Evolutionary conservation across 2,329 filamentous ascomycete genomes (phyloP).

Genomic region (Hortaea werneckii): DNA sequence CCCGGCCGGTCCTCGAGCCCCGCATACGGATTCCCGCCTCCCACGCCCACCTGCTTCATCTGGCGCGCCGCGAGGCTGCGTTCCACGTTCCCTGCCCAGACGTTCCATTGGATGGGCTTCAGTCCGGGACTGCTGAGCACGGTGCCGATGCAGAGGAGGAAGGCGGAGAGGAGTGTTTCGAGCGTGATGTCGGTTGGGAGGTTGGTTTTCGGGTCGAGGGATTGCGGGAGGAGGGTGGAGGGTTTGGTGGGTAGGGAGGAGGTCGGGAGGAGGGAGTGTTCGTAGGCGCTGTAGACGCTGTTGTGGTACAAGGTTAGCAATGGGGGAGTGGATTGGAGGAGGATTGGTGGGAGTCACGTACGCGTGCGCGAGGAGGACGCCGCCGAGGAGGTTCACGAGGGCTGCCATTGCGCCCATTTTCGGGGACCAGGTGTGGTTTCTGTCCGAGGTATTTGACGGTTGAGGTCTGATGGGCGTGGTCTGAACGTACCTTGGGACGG

Average conservation of each 20-base stretch:
- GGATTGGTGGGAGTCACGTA: constrained; percentile 39
- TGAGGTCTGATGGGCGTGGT: too few species aligned
- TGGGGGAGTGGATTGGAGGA: constrained; percentile 10
- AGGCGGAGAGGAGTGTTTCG: constrained; percentile 71
- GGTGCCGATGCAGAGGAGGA: constrained; percentile 73
- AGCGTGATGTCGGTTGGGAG: constrained; percentile 80
- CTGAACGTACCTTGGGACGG: too few species aligned
- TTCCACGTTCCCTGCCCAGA: constrained; percentile 78
- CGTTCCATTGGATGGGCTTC: constrained; percentile 73
- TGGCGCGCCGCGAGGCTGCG: constrained; percentile 46
- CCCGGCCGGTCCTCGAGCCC: constrained; percentile 69
- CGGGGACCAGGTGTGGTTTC: too few species aligned
- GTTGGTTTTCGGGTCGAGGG: constrained; percentile 22
- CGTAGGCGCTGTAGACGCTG: constrained; percentile 93
- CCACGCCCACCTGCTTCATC: constrained; percentile 55
- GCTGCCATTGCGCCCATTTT: constrained; percentile 34
- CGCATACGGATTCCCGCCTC: constrained; percentile 70
- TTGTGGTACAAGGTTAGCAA: constrained; percentile 5
- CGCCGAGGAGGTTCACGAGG: constrained; percentile 60
- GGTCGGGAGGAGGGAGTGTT: constrained; percentile 64
- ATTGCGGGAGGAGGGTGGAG: constrained; percentile 22
- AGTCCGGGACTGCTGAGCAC: constrained; percentile 68
- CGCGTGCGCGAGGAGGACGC: constrained; percentile 77
- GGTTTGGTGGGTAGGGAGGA: constrained; percentile 29
- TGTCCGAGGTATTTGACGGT: too few species aligned